Percentiles rank a stretch among this genome's conserved stretches.
Conservation (phyloP, 805 yeast species). For the Suhomyces kilbournensis region DNA sequence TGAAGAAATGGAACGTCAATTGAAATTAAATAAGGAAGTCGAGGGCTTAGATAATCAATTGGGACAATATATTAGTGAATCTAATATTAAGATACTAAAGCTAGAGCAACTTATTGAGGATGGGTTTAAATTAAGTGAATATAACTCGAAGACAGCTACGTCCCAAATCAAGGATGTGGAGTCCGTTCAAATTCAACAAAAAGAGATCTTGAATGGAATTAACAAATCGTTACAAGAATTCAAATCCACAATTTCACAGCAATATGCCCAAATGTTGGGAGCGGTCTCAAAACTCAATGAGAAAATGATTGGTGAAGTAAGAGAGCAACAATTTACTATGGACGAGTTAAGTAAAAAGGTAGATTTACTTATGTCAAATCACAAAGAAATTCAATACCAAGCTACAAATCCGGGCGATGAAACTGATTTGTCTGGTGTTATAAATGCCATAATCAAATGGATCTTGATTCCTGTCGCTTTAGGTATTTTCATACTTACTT, state of each 20-base stretch:
- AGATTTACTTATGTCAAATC: conserved; percentile 39
- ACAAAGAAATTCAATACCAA: conserved; percentile 34
- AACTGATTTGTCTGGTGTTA: conserved; percentile 17
- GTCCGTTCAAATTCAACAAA: conserved; percentile 16
- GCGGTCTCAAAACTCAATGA: conserved; percentile 32
- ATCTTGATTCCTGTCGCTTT: conserved; percentile 40
- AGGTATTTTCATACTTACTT: conserved; percentile 39
- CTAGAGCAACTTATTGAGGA: conserved; percentile 2
- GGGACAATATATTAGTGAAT: conserved; percentile 6
- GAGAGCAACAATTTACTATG: conserved; percentile 36
- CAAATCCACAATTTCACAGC: conserved; percentile 25
- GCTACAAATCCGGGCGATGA: conserved; percentile 4
- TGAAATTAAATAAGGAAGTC: neutral
- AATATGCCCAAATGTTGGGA: conserved; percentile 30
- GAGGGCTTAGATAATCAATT: neutral
- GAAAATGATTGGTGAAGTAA: conserved; percentile 39
- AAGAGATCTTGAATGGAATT: conserved; percentile 15
- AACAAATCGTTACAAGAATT: conserved; percentile 20
- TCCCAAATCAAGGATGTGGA: conserved; percentile 16
- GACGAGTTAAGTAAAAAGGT: conserved; percentile 36
- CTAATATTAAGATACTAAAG: conserved; percentile 8
- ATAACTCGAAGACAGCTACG: conserved; percentile 8
- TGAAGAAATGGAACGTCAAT: conserved; percentile 13
- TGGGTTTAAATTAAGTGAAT: neutral
- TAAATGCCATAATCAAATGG: conserved; percentile 32